Evolutionary conservation across 805 yeast species (phyloP).

Genomic region (Ogataea allantospora): DNA sequence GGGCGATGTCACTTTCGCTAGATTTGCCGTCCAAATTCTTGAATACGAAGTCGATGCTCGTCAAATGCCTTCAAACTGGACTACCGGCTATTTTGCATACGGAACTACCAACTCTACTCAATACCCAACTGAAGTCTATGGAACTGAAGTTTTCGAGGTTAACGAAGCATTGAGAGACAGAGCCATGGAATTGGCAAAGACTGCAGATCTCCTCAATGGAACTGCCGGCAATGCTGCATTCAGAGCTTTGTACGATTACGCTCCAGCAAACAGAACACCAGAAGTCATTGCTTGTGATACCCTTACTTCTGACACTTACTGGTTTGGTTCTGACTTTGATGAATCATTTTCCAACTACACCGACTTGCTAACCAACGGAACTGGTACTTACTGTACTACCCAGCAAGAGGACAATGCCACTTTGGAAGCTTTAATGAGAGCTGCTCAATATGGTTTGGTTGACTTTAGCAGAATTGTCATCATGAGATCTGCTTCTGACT

Average conservation of each 20-base stretch:
- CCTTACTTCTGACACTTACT: slow-evolving; percentile 60
- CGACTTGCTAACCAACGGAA: slow-evolving; percentile 52
- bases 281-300: slow-evolving; percentile 53
- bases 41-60: slow-evolving; percentile 58
- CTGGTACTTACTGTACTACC: slow-evolving; percentile 57
- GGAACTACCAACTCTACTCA: slow-evolving; percentile 49
- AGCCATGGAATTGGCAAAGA: slow-evolving; percentile 50
- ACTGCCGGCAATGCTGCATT: slow-evolving; percentile 42
- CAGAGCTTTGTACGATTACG: slow-evolving; percentile 46
- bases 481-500: slow-evolving; percentile 62
- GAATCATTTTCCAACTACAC: slow-evolving; percentile 51
- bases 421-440: slow-evolving; percentile 56
- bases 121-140: slow-evolving; percentile 56
- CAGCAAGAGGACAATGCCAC: slow-evolving; percentile 71
- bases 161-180: slow-evolving; percentile 58
- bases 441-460: slow-evolving; percentile 51
- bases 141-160: slow-evolving; percentile 64
- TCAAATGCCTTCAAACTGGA: slow-evolving; percentile 52
- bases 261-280: slow-evolving; percentile 52
- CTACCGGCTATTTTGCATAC: slow-evolving; percentile 56
- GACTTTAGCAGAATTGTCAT: slow-evolving; percentile 57
- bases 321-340: slow-evolving; percentile 51
- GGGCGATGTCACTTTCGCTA: slow-evolving; percentile 60
- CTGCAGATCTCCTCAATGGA: slow-evolving; percentile 45
- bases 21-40: slow-evolving; percentile 59